Evolutionary conservation across 768 basidiomycete species (phyloP).

Genomic region (Termitomyces heimii): DNA sequence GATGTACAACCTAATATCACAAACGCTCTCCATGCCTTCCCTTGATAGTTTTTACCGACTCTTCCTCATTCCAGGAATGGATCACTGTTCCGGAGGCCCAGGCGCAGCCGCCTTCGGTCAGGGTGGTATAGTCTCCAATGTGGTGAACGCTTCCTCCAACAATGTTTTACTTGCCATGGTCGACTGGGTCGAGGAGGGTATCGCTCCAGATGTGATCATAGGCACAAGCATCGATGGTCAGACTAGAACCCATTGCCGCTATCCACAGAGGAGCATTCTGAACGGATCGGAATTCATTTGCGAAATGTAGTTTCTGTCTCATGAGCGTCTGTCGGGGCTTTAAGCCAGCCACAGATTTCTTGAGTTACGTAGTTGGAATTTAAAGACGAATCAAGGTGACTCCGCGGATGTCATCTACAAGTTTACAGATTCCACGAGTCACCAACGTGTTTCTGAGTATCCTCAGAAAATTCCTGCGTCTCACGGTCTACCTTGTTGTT

Average conservation of each 20-base stretch:
- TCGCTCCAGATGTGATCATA: conserved; percentile 5
- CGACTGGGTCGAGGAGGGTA: conserved; percentile 8
- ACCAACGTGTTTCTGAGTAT: too few relatives aligned
- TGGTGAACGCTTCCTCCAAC: conserved; percentile 2
- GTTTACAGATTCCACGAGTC: too few relatives aligned
- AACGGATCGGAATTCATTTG: conserved; percentile 1
- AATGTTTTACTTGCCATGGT: background rate
- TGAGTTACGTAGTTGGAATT: background rate
- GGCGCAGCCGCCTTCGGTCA: conserved; percentile 10
- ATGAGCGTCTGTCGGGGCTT: background rate
- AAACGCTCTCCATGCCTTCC: conserved; percentile 3
- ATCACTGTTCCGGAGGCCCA: conserved; percentile 8
- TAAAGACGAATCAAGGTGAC: background rate
- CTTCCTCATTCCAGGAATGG: conserved; percentile 10
- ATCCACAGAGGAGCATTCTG: conserved; percentile 8
- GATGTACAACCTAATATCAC: conserved; percentile 1
- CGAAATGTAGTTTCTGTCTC: background rate
- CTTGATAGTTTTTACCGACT: conserved; percentile 10
- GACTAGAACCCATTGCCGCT: conserved; percentile 4
- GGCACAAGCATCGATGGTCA: background rate
- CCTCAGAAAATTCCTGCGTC: too few relatives aligned
- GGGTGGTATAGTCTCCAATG: background rate
- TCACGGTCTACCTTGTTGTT: too few relatives aligned
- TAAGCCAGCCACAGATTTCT: background rate
- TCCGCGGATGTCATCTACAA: background rate